Conservation (phyloP, 257 asterid species). For the Forsythia suspensa region DNA sequence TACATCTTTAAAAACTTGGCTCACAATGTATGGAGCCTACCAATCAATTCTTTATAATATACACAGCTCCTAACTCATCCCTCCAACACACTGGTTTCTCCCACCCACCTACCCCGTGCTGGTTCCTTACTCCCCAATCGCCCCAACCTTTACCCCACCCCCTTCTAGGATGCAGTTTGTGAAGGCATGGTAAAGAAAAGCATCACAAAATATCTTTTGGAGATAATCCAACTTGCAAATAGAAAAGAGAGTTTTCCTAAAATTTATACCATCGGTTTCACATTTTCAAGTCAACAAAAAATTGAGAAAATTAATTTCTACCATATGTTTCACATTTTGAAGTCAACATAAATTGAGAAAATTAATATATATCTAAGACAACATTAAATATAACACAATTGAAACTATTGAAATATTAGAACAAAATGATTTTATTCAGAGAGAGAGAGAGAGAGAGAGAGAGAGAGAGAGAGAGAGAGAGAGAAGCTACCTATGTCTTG, state of each 20-base stretch:
- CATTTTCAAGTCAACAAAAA: background rate
- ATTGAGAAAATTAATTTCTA: background rate
- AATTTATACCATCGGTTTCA: background rate
- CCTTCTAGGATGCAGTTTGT: too few species aligned
- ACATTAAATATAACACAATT: background rate
- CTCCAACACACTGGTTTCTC: too few species aligned
- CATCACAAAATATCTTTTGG: background rate
- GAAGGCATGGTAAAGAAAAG: background rate
- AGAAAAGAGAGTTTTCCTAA: background rate
- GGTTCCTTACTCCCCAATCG: too few species aligned
- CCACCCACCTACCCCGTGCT: too few species aligned
- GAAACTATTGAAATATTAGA: background rate
- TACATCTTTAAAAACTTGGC: too few species aligned
- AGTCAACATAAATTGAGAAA: background rate
- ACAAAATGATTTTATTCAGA: background rate
- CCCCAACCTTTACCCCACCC: too few species aligned
- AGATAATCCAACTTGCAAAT: background rate
- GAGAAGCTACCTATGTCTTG: conserved; percentile 56
- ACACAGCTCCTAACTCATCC: too few species aligned
- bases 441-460: too few species aligned
- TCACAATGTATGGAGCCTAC: too few species aligned
- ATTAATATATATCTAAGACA: background rate
- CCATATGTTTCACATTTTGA: background rate
- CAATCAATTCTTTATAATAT: too few species aligned
- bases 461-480: background rate